A percentile compares a stretch with the other conserved stretches of the same genome.
These are phyloP conservation scores for Dactylellina leptospora DNA, from an alignment of 2,329 filamentous ascomycete species.

Conservation along the genomic window DNA sequence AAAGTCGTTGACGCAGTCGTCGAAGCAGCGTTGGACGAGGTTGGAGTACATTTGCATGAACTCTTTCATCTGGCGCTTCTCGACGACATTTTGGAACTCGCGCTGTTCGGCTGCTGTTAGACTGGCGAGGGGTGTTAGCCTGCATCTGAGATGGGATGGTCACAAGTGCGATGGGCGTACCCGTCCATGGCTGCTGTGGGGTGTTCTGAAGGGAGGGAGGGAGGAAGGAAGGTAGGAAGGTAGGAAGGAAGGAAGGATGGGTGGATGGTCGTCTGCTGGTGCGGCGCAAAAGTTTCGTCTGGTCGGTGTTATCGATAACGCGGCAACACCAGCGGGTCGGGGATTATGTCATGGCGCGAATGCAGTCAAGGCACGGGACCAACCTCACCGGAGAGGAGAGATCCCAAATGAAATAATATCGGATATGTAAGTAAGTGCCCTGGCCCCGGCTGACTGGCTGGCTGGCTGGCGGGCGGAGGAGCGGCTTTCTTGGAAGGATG, in stretches of 20 bases:
- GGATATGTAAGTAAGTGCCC: too few species aligned
- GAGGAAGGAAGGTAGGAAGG: too few species aligned
- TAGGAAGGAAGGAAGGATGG: not conserved
- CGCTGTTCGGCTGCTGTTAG: constrained; percentile 84
- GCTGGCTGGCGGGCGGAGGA: not conserved
- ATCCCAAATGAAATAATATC: too few species aligned
- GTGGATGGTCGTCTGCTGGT: not conserved
- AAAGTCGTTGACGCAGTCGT: constrained; percentile 97
- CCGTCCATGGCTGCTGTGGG: constrained; percentile 24
- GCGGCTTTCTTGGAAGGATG: not conserved
- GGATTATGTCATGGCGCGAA: too few species aligned
- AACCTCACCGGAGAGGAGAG: too few species aligned
- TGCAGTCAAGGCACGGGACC: too few species aligned
- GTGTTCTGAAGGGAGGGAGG: not conserved
- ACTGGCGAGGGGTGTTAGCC: constrained; percentile 60
- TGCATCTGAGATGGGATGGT: not conserved
- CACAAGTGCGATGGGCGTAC: not conserved
- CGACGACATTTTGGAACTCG: constrained; percentile 92
- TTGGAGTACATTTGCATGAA: constrained; percentile 84
- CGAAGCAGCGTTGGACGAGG: constrained; percentile 76
- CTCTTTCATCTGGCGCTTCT: constrained; percentile 98
- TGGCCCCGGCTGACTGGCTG: too few species aligned
- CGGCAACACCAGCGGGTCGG: too few species aligned
- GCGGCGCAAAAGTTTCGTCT: constrained; percentile 5
- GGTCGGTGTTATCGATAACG: constrained; percentile 9